phyloP scores from a whole-genome alignment of 139 green algal species.

The Spirogloea muscicola region DNA sequence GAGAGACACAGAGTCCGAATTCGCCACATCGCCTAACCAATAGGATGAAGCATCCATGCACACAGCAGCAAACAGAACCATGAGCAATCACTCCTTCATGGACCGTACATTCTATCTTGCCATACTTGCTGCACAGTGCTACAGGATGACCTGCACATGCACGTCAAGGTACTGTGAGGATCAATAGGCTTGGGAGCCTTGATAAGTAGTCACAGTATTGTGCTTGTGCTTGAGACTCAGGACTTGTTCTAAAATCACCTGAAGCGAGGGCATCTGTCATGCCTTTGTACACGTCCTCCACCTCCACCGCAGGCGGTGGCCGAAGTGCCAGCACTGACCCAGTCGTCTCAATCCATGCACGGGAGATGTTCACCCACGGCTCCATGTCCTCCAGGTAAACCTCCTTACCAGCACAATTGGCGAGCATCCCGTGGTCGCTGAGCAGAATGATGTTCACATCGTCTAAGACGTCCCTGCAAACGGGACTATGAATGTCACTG shows the following conservation, averaged over 20 bases:
- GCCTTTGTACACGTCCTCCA: not conserved
- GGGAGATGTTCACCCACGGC: not conserved
- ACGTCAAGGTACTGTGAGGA: too few relatives aligned
- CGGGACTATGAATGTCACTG: too few relatives aligned
- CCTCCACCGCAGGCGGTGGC: conserved; percentile 27
- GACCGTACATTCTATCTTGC: too few relatives aligned
- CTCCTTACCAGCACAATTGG: conserved; percentile 6
- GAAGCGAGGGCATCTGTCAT: conserved; percentile 1
- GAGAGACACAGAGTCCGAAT: conserved; percentile 5
- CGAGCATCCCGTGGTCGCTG: conserved; percentile 41
- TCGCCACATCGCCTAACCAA: not conserved
- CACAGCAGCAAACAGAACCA: too few relatives aligned
- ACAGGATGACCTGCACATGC: too few relatives aligned
- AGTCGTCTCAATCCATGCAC: conserved; percentile 21
- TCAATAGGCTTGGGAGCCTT: too few relatives aligned
- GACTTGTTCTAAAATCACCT: too few relatives aligned
- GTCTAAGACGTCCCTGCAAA: conserved; percentile 16
- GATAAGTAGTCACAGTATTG: too few relatives aligned
- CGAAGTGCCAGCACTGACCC: conserved; percentile 23
- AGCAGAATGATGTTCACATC: conserved; percentile 29
- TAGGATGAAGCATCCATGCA: too few relatives aligned
- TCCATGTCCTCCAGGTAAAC: conserved; percentile 26
- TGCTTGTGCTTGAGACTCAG: too few relatives aligned
- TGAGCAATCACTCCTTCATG: too few relatives aligned
- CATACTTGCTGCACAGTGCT: too few relatives aligned